Conservation (phyloP, 352 stramenopile genomes). For the Pythium aristosporum region DNA sequence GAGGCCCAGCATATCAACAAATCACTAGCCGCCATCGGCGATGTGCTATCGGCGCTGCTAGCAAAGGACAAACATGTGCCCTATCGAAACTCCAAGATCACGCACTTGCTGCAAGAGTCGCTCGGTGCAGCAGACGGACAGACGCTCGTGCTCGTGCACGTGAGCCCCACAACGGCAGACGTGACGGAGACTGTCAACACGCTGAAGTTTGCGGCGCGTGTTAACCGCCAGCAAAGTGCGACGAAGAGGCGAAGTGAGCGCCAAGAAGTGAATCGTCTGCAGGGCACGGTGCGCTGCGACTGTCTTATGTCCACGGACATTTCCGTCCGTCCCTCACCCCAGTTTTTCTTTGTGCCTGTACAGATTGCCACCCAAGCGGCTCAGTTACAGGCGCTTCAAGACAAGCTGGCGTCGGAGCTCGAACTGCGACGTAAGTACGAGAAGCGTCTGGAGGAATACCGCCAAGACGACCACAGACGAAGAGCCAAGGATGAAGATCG, state of each 20-base stretch:
- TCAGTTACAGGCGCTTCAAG: slow-evolving; percentile 65
- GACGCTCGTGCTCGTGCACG: slow-evolving; percentile 64
- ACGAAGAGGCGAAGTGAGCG: slow-evolving; percentile 48
- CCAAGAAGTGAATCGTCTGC: slow-evolving; percentile 58
- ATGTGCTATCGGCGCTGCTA: slow-evolving; percentile 66
- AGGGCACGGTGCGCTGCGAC: slow-evolving; percentile 46
- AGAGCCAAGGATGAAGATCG: slow-evolving; percentile 47
- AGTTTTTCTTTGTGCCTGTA: background rate
- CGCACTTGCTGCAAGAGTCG: slow-evolving; percentile 79
- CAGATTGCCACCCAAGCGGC: slow-evolving; percentile 62
- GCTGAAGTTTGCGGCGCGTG: slow-evolving; percentile 72
- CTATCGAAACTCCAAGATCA: slow-evolving; percentile 86
- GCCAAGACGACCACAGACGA: slow-evolving; percentile 56
- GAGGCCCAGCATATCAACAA: slow-evolving; percentile 85
- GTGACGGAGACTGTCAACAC: slow-evolving; percentile 75
- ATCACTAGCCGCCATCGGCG: slow-evolving; percentile 67
- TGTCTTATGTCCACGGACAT: too few species aligned
- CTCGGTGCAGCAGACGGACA: slow-evolving; percentile 42
- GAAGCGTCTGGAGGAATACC: slow-evolving; percentile 70
- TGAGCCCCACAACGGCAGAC: slow-evolving; percentile 47
- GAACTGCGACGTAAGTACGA: slow-evolving; percentile 78
- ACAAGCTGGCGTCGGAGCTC: slow-evolving; percentile 60
- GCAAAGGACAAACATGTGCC: slow-evolving; percentile 83
- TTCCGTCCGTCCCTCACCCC: too few species aligned
- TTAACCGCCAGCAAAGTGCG: slow-evolving; percentile 43